A percentile compares a stretch with the other conserved stretches of the same genome.
Evolutionary conservation across 306 rosid species (phyloP).

Genomic region (Quercus berberidifolia): DNA sequence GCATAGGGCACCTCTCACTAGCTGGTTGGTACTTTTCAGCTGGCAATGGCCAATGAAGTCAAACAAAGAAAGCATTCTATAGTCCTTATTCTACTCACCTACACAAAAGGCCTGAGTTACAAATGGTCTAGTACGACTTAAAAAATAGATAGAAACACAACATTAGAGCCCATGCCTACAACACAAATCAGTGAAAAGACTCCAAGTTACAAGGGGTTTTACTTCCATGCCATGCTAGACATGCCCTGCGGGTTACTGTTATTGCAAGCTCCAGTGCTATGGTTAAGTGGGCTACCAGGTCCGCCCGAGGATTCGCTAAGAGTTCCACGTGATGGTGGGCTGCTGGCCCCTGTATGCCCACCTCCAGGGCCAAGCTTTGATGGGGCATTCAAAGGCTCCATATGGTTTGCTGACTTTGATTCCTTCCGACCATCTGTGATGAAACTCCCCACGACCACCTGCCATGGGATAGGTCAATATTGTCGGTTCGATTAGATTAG

Average conservation of each 20-base stretch:
- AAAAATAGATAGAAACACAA: not conserved
- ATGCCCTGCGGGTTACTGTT: conserved; percentile 48
- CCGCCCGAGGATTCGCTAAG: conserved; percentile 50
- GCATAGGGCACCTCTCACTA: not conserved
- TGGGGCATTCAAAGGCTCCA: conserved; percentile 9
- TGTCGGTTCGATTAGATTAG: not conserved
- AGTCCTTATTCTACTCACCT: conserved; percentile 26
- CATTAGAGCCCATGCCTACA: conserved; percentile 15
- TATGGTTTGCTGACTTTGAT: conserved; percentile 26
- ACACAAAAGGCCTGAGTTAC: conserved; percentile 29
- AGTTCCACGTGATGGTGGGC: conserved; percentile 44
- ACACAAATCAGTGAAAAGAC: conserved; percentile 22
- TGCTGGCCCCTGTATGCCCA: conserved; percentile 41
- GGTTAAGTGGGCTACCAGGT: conserved; percentile 40
- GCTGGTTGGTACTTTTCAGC: conserved; percentile 12
- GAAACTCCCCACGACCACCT: conserved; percentile 69
- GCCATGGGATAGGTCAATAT: conserved; percentile 11
- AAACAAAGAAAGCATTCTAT: conserved; percentile 2
- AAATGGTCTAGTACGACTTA: conserved; percentile 9
- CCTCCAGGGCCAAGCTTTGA: conserved; percentile 24
- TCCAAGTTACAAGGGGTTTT: not conserved
- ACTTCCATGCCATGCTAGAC: conserved; percentile 60
- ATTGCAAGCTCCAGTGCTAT: conserved; percentile 39
- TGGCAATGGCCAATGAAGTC: conserved; percentile 1
- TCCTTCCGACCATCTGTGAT: conserved; percentile 39